Percentiles rank a stretch among this genome's conserved stretches.
Conservation (phyloP, 1,284 basidiomycete genomes). For the Trichosporon faecale region DNA sequence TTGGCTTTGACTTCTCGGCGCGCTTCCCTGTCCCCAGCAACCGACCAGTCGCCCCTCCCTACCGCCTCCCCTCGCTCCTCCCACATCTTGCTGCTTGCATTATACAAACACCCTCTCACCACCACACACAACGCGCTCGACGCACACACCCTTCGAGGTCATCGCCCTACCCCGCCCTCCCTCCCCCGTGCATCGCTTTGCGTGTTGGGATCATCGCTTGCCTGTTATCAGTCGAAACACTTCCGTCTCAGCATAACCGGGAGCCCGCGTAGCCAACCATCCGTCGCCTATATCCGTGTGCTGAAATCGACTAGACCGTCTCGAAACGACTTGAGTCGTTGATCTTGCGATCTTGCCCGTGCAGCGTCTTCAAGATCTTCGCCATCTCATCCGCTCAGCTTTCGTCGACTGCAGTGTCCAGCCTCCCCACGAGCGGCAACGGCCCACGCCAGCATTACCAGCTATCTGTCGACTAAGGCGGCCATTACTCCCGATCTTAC, state of each 20-base stretch:
- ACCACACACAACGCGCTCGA: not conserved
- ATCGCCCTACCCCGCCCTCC: not conserved
- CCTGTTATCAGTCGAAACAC: not conserved
- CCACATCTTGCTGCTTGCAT: not conserved
- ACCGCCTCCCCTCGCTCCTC: not conserved
- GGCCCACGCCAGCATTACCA: not conserved
- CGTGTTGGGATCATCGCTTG: not conserved
- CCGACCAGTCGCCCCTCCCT: not conserved
- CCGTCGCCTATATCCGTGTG: not conserved
- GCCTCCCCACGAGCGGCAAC: not conserved
- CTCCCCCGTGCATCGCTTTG: not conserved
- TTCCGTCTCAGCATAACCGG: not conserved
- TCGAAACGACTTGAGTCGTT: not conserved
- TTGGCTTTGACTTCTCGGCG: slow-evolving; percentile 3
- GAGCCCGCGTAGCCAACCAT: not conserved
- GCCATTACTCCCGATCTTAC: not conserved
- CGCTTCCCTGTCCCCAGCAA: not conserved
- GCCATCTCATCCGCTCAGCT: not conserved
- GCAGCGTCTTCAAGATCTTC: not conserved
- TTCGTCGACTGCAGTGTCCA: not conserved
- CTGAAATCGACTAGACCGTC: not conserved
- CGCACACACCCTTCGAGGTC: not conserved
- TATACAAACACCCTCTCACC: not conserved
- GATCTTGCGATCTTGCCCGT: not conserved
- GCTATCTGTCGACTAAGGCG: not conserved